A percentile compares a stretch with the other conserved stretches of the same genome.
These are phyloP conservation scores for Fusarium bactridioides DNA, from an alignment of 2,329 filamentous ascomycete species.

Conservation along the genomic window DNA sequence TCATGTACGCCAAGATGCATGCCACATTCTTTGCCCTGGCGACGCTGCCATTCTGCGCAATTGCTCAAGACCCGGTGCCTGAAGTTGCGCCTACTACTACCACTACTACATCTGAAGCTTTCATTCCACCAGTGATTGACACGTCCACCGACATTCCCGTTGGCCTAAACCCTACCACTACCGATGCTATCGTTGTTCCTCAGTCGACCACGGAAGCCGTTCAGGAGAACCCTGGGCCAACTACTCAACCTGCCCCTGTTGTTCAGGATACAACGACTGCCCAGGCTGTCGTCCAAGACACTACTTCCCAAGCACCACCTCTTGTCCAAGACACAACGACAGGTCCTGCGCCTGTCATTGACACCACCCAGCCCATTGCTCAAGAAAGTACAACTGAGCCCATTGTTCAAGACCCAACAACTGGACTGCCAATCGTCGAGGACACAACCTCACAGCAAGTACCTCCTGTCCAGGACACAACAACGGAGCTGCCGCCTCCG, in stretches of 20 bases:
- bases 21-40: constrained; percentile 19
- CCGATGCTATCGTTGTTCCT: not conserved
- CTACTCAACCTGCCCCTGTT: not conserved
- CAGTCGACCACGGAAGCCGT: not conserved
- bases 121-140: not conserved
- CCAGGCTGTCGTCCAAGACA: not conserved
- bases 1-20: constrained; percentile 11
- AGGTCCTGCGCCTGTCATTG: not conserved
- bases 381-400: not conserved
- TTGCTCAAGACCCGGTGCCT: constrained; percentile 7
- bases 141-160: not conserved
- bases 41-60: constrained; percentile 12
- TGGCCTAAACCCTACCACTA: not conserved
- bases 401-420: not conserved
- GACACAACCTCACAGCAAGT: not conserved
- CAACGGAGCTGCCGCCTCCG: not conserved
- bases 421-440: not conserved
- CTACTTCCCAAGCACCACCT: not conserved
- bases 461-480: not conserved
- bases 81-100: not conserved
- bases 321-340: not conserved
- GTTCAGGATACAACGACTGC: not conserved
- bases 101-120: not conserved
- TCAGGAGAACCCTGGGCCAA: not conserved
- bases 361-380: not conserved